Evolutionary conservation across 2,329 filamentous ascomycete species (phyloP).

Genomic region (Venturia asperata): DNA sequence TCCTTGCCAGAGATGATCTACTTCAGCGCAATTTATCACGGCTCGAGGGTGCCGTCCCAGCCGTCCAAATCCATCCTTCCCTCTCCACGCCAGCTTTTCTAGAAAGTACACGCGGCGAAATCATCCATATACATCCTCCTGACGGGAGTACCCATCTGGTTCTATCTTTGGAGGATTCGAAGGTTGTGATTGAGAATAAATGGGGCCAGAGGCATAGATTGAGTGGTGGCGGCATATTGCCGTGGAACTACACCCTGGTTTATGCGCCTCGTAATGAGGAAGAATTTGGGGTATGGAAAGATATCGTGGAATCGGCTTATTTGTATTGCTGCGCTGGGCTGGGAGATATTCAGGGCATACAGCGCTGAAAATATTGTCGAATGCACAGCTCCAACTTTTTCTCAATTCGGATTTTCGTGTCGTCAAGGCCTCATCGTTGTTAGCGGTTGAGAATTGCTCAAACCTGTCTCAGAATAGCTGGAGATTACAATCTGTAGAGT

Average conservation of each 20-base stretch:
- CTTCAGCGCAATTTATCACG: conserved; percentile 3
- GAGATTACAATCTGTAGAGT: too few species aligned
- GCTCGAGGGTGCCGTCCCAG: conserved; percentile 12
- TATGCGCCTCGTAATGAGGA: conserved; percentile 6
- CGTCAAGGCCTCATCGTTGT: too few species aligned
- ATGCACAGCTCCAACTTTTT: too few species aligned
- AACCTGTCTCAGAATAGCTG: too few species aligned
- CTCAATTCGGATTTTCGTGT: too few species aligned
- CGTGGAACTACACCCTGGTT: conserved; percentile 10
- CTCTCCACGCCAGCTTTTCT: not conserved
- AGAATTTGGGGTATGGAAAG: conserved; percentile 11
- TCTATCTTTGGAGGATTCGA: conserved; percentile 5
- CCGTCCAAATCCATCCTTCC: not conserved
- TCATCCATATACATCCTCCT: conserved; percentile 12
- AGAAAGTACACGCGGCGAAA: not conserved
- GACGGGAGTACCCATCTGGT: conserved; percentile 14
- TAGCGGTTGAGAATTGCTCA: too few species aligned
- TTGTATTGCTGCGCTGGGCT: not conserved
- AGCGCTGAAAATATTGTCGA: too few species aligned
- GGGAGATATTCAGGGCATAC: not conserved
- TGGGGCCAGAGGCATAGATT: conserved; percentile 15
- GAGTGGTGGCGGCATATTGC: not conserved
- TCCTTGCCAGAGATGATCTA: not conserved
- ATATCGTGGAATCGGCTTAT: not conserved
- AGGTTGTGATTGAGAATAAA: not conserved